These are phyloP conservation scores for Bipolaris zeicola DNA, from an alignment of 2,329 filamentous ascomycete genomes.

Conservation along the genomic window DNA sequence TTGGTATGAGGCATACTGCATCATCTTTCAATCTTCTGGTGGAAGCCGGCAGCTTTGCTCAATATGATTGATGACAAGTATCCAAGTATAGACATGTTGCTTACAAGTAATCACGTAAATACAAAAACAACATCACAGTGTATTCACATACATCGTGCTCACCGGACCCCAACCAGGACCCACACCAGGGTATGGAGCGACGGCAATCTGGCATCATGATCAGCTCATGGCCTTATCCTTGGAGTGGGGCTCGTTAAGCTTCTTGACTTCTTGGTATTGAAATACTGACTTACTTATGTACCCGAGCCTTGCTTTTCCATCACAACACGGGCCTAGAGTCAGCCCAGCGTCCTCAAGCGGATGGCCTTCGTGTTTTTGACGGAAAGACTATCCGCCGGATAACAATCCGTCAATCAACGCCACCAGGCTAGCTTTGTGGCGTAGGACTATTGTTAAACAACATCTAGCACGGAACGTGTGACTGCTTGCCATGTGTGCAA, in stretches of 20 bases:
- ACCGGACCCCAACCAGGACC: not conserved
- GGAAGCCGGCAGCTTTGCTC: too few relatives aligned
- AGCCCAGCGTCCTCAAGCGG: not conserved
- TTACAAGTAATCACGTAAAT: not conserved
- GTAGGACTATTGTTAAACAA: not conserved
- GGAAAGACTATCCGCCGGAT: not conserved
- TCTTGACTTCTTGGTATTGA: not conserved
- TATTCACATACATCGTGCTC: not conserved
- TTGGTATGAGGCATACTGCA: not conserved
- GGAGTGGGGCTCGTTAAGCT: conserved; percentile 4
- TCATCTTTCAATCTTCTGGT: too few relatives aligned
- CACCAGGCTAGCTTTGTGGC: not conserved
- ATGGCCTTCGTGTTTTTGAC: not conserved
- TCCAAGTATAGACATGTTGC: not conserved
- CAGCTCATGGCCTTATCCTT: not conserved
- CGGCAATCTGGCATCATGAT: not conserved
- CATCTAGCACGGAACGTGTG: not conserved
- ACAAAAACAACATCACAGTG: not conserved
- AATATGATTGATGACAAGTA: not conserved
- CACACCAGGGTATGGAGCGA: not conserved
- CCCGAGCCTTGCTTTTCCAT: not conserved
- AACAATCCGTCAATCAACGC: not conserved
- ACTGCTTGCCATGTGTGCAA: not conserved
- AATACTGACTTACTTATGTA: not conserved
- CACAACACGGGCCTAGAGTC: not conserved